phyloP scores from a whole-genome alignment of 306 rosid species.

The Vigna mungo region DNA sequence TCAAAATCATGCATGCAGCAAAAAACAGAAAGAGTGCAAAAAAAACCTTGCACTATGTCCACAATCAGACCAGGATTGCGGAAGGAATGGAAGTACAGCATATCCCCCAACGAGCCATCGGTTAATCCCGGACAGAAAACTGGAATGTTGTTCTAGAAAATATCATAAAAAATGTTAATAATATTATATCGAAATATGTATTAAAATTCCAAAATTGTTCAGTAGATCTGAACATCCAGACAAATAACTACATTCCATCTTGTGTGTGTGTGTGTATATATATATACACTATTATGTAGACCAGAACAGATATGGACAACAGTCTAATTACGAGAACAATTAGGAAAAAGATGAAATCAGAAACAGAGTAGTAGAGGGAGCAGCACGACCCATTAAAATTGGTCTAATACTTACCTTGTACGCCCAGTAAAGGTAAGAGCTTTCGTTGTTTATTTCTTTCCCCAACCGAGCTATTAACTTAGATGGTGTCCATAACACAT shows the following conservation, averaged over 20 bases:
- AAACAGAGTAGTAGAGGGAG: conserved; percentile 18
- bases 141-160: conserved; percentile 83
- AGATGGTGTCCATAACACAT: conserved; percentile 86
- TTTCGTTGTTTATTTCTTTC: conserved; percentile 78
- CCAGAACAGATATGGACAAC: conserved; percentile 15
- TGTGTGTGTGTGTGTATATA: background rate
- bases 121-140: conserved; percentile 95
- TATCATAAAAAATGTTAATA: conserved; percentile 9
- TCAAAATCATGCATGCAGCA: conserved; percentile 15
- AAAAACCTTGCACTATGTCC: conserved; percentile 81
- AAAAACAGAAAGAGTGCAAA: conserved; percentile 14
- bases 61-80: conserved; percentile 80
- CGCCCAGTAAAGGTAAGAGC: conserved; percentile 96
- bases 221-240: conserved; percentile 2
- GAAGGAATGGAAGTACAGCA: conserved; percentile 91
- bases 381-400: conserved; percentile 25
- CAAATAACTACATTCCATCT: background rate
- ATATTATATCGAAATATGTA: background rate
- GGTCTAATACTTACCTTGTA: conserved; percentile 64
- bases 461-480: conserved; percentile 87
- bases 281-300: background rate
- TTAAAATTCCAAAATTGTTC: conserved; percentile 6
- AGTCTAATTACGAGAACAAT: background rate
- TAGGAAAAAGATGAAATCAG: conserved; percentile 16
- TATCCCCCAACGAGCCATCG: conserved; percentile 97